Conservation (phyloP, 1,284 basidiomycete species). For the Marasmius sp. region DNA sequence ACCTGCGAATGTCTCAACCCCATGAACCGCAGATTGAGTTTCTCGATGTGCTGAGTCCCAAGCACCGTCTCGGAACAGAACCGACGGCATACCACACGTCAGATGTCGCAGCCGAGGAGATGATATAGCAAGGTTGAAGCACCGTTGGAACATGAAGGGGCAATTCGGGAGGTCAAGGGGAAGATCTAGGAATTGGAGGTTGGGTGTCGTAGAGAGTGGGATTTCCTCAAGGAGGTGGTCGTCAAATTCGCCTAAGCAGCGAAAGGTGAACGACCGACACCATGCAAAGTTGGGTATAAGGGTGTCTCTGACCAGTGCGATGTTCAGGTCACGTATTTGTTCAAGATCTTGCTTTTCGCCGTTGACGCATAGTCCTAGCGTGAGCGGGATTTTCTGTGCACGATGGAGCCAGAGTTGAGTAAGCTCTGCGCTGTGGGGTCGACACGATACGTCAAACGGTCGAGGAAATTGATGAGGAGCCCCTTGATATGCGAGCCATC, state of each 20-base stretch:
- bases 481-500: slow-evolving; percentile 99
- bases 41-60: not conserved
- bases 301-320: not conserved
- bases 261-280: not conserved
- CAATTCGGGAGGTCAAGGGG: not conserved
- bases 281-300: not conserved
- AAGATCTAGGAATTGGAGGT: not conserved
- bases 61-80: not conserved
- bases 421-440: not conserved
- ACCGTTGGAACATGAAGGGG: not conserved
- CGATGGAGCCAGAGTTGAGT: not conserved
- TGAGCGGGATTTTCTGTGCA: not conserved
- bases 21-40: not conserved
- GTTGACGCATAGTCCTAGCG: not conserved
- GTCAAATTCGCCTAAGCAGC: not conserved
- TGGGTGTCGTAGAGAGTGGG: not conserved
- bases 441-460: slow-evolving; percentile 41
- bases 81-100: not conserved
- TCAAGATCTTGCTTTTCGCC: not conserved
- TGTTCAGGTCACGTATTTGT: not conserved
- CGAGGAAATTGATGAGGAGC: slow-evolving; percentile 96
- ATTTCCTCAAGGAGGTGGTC: not conserved
- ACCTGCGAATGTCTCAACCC: not conserved
- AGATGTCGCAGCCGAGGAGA: not conserved
- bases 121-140: not conserved